These are phyloP conservation scores for Monosporascus sp. DNA, from an alignment of 2,329 filamentous ascomycete species.

Conservation along the genomic window DNA sequence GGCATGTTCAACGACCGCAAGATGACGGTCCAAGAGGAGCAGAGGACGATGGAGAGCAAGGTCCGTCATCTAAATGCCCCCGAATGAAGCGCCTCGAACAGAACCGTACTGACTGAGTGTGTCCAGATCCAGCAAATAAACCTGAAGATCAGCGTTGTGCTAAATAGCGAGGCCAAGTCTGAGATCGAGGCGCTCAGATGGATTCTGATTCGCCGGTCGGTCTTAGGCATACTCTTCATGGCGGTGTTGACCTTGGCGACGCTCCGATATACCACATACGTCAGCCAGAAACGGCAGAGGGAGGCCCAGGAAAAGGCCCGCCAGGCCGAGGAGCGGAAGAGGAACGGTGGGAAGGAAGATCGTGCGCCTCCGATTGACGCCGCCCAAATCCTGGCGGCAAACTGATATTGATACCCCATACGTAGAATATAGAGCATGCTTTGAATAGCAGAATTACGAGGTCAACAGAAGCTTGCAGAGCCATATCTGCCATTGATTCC, in stretches of 20 bases:
- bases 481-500: too few species aligned
- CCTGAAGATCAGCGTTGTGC: slow-evolving; percentile 87
- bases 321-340: slow-evolving; percentile 37
- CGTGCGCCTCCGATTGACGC: slow-evolving; percentile 44
- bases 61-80: slow-evolving; percentile 37
- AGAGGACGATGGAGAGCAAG: slow-evolving; percentile 75
- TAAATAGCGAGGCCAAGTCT: slow-evolving; percentile 86
- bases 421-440: slow-evolving; percentile 6
- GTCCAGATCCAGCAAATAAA: slow-evolving; percentile 81
- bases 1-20: slow-evolving; percentile 95
- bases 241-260: slow-evolving; percentile 54
- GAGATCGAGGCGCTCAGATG: slow-evolving; percentile 89
- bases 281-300: slow-evolving; percentile 43
- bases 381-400: slow-evolving; percentile 53
- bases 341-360: slow-evolving; percentile 40
- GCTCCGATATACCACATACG: slow-evolving; percentile 55
- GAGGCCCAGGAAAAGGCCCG: slow-evolving; percentile 38
- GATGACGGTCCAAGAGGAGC: slow-evolving; percentile 84
- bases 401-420: slow-evolving; percentile 30
- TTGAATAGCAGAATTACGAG: slow-evolving; percentile 5
- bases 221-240: slow-evolving; percentile 62
- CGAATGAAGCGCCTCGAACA: background rate
- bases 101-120: slow-evolving; percentile 4
- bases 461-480: too few species aligned
- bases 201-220: slow-evolving; percentile 65